Evolutionary conservation across 441 rosid species (phyloP).

Genomic region (Mallotus japonicus): DNA sequence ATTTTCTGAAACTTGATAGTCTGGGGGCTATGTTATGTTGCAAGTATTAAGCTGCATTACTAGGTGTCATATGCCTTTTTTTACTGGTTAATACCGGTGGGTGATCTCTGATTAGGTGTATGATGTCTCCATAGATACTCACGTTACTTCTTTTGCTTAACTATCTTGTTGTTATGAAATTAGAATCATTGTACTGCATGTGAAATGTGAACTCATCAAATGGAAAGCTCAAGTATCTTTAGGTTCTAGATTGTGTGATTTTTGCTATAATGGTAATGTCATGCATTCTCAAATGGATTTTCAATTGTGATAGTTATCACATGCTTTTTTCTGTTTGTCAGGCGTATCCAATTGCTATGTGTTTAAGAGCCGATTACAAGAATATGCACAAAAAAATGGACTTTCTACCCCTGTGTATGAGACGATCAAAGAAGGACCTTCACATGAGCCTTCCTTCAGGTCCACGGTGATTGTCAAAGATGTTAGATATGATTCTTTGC

Average conservation of each 20-base stretch:
- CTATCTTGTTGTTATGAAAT: neutral
- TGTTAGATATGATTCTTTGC: slow-evolving; percentile 63
- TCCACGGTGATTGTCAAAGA: slow-evolving; percentile 69
- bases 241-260: neutral
- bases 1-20: neutral
- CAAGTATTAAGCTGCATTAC: too few species aligned
- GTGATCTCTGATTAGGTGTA: too few species aligned
- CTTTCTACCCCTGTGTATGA: slow-evolving; percentile 75
- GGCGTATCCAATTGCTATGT: slow-evolving; percentile 89
- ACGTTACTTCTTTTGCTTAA: too few species aligned
- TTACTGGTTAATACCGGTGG: too few species aligned
- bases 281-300: neutral
- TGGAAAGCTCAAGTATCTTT: neutral
- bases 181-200: neutral
- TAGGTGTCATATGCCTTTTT: too few species aligned
- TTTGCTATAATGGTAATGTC: neutral
- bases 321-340: slow-evolving; percentile 12
- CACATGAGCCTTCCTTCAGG: slow-evolving; percentile 69
- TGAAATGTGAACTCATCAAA: too few species aligned
- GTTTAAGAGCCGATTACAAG: slow-evolving; percentile 85
- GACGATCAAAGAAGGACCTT: slow-evolving; percentile 80
- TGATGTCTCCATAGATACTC: too few species aligned
- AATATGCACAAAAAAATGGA: slow-evolving; percentile 71
- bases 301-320: neutral
- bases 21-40: too few species aligned